Evolutionary conservation across 2,329 filamentous ascomycete species (phyloP).

Genomic region (Hymenoscyphus repandus): DNA sequence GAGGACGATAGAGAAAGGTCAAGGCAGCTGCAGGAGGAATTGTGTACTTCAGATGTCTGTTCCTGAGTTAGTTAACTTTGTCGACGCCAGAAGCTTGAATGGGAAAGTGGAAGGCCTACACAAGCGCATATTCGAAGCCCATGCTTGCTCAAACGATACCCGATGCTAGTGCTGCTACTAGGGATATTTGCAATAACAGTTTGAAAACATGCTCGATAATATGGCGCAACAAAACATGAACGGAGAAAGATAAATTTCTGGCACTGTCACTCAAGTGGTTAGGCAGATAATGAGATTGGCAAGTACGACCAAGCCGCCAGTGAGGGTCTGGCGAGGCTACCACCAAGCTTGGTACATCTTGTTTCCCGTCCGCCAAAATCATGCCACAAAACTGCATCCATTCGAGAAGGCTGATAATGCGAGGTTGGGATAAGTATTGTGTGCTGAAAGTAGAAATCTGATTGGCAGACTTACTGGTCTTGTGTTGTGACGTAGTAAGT

Average conservation of each 20-base stretch:
- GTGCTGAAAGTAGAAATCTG: too few relatives aligned
- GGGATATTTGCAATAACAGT: too few relatives aligned
- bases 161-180: not conserved
- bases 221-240: not conserved
- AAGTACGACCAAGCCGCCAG: too few relatives aligned
- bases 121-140: slow-evolving; percentile 57
- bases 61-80: slow-evolving; percentile 4
- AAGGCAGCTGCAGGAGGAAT: slow-evolving; percentile 57
- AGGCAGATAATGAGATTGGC: too few relatives aligned
- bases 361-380: too few relatives aligned
- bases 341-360: not conserved
- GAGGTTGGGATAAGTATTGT: too few relatives aligned
- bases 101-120: slow-evolving; percentile 40
- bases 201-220: not conserved
- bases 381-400: too few relatives aligned
- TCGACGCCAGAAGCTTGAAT: not conserved
- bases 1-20: slow-evolving; percentile 53
- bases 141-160: slow-evolving; percentile 31
- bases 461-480: too few relatives aligned
- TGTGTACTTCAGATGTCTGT: slow-evolving; percentile 57
- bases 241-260: not conserved
- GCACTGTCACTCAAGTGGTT: too few relatives aligned
- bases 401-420: too few relatives aligned
- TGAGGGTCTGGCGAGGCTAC: not conserved
- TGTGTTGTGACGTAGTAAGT: too few relatives aligned